Conservation (phyloP, 2,329 filamentous ascomycete genomes). For the Mollisia scopiformis region DNA sequence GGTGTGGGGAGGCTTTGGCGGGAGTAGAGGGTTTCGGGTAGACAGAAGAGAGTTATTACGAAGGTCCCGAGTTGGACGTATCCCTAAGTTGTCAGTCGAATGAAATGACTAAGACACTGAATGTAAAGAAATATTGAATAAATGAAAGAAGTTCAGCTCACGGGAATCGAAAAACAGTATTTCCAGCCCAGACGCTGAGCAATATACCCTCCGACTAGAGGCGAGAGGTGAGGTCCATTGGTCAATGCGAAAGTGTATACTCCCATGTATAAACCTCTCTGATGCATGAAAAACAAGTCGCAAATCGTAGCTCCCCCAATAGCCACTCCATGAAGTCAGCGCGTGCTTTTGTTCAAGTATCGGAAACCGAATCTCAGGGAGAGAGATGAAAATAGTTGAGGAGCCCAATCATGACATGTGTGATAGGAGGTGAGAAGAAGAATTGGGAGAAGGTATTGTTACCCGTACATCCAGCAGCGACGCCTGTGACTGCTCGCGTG, state of each 20-base stretch:
- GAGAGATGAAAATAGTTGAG: too few species aligned
- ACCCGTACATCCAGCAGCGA: conserved; percentile 9
- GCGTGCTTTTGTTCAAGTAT: too few species aligned
- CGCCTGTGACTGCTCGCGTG: conserved; percentile 6
- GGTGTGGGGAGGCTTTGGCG: neutral
- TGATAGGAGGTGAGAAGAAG: too few species aligned
- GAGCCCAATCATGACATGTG: too few species aligned
- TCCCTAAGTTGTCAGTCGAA: neutral
- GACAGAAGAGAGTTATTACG: conserved; percentile 6
- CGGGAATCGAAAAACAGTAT: conserved; percentile 13
- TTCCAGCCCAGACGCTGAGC: conserved; percentile 31
- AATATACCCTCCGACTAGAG: conserved; percentile 33
- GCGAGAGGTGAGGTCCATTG: conserved; percentile 14
- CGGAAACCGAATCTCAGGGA: too few species aligned
- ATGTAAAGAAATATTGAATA: too few species aligned
- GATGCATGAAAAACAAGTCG: conserved; percentile 16
- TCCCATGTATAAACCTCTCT: conserved; percentile 30
- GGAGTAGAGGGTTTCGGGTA: conserved; percentile 15
- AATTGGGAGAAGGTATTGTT: too few species aligned
- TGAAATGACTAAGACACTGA: neutral
- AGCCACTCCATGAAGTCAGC: too few species aligned
- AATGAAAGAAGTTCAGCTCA: neutral
- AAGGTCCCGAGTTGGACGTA: conserved; percentile 12
- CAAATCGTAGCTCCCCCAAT: conserved; percentile 13
- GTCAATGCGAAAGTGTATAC: conserved; percentile 14